Evolutionary conservation across 805 yeast species (phyloP).

Genomic region (Wickerhamomyces strasburgensis): DNA sequence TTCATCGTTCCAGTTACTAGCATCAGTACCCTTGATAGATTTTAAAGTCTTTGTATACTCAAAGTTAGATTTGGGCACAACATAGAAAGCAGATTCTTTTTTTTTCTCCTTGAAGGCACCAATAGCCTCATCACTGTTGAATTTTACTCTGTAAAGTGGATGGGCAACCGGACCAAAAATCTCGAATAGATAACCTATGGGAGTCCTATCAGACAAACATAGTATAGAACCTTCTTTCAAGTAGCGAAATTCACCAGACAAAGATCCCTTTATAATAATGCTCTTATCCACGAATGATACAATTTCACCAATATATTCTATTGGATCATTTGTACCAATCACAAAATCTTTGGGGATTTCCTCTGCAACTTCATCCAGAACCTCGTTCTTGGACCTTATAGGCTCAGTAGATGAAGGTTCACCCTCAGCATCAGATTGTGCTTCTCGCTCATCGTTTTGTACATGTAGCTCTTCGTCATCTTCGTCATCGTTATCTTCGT

Average conservation of each 20-base stretch:
- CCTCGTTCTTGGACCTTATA: slow-evolving; percentile 74
- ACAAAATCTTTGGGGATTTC: slow-evolving; percentile 60
- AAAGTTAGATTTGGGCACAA: slow-evolving; percentile 77
- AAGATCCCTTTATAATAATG: slow-evolving; percentile 62
- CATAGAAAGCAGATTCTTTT: slow-evolving; percentile 64
- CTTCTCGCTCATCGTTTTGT: slow-evolving; percentile 1
- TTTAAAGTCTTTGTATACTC: slow-evolving; percentile 70
- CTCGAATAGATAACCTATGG: slow-evolving; percentile 78
- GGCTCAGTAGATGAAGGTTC: slow-evolving; percentile 37
- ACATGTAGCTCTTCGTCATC: slow-evolving; percentile 19
- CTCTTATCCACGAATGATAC: slow-evolving; percentile 66
- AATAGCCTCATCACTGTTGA: slow-evolving; percentile 46
- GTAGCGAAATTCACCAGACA: slow-evolving; percentile 81
- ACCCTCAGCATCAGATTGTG: neutral
- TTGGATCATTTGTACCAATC: slow-evolving; percentile 54
- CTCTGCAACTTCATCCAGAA: slow-evolving; percentile 62
- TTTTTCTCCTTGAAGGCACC: slow-evolving; percentile 40
- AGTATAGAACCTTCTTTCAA: slow-evolving; percentile 76
- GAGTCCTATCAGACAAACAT: slow-evolving; percentile 65
- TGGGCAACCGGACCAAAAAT: slow-evolving; percentile 82
- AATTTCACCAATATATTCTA: slow-evolving; percentile 69
- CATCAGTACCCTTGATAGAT: slow-evolving; percentile 81
- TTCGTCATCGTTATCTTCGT: slow-evolving; percentile 8
- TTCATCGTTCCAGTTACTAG: slow-evolving; percentile 92
- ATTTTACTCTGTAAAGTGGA: slow-evolving; percentile 77